A percentile compares a stretch with the other conserved stretches of the same genome.
Evolutionary conservation across 2,329 filamentous ascomycete species (phyloP).

Genomic region (Colletotrichum phormii): DNA sequence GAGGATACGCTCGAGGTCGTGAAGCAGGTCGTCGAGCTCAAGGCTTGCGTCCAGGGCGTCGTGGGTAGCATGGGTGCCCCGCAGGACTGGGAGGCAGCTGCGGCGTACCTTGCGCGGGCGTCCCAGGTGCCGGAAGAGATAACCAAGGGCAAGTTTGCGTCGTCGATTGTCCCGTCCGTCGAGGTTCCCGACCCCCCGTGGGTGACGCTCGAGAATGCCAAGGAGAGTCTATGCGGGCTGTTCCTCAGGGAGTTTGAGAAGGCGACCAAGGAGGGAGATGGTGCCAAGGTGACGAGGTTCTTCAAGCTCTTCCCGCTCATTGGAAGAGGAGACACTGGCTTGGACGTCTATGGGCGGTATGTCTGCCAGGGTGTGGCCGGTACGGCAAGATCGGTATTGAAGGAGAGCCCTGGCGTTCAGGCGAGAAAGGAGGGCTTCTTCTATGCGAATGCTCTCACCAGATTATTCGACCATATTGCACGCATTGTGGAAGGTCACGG

Average conservation of each 20-base stretch:
- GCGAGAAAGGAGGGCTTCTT: constrained; percentile 84
- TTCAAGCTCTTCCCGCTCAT: constrained; percentile 98
- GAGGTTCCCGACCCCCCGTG: constrained; percentile 94
- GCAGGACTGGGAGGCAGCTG: constrained; percentile 98
- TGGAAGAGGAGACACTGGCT: constrained; percentile 84
- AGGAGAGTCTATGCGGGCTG: constrained; percentile 88
- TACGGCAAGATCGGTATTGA: constrained; percentile 83
- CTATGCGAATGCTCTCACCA: constrained; percentile 90
- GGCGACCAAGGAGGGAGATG: constrained; percentile 88
- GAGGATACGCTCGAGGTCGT: constrained; percentile 92
- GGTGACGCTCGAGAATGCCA: constrained; percentile 86
- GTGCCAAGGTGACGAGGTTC: constrained; percentile 90
- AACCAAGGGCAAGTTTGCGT: constrained; percentile 85
- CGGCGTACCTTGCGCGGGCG: constrained; percentile 87
- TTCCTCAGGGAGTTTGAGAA: constrained; percentile 97
- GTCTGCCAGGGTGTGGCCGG: constrained; percentile 95
- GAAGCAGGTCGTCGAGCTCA: constrained; percentile 96
- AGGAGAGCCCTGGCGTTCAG: constrained; percentile 61
- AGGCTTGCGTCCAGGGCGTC: constrained; percentile 94
- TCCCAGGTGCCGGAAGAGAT: constrained; percentile 84
- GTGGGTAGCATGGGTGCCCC: constrained; percentile 96
- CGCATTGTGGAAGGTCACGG: constrained; percentile 96
- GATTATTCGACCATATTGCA: constrained; percentile 96
- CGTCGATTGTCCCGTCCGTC: constrained; percentile 92
- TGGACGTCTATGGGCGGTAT: constrained; percentile 96